Base-by-base conservation (phyloP, 1,284 basidiomycete species). In the Mycosarcoma mackinlayi region DNA sequence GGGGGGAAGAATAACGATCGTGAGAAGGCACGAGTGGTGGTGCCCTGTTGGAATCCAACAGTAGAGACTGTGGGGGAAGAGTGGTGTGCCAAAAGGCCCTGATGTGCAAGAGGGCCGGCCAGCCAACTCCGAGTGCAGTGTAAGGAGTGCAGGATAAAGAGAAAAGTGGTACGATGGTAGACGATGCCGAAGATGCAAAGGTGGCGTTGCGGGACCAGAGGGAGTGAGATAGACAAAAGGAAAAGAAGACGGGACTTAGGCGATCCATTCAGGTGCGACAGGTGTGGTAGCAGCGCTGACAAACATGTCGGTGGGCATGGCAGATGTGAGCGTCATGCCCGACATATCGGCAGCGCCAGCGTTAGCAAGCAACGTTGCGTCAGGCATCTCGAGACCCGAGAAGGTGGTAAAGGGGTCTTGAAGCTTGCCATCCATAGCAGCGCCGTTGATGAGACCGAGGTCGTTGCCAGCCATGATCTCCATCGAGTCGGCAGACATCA, bases 381-480 rank as follows among this genome's bases (percentile, higher is more conserved):
- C 61, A 10, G 56, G 56, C 56, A 64, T 56, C 39, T 60, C 61
- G 24, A 63, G 39, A 21, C 54, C 54, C 19, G 51, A 30, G 21
- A 66, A 49, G 50, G 40, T 52, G 21, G 23, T 42, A 42, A 71
- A 66, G 18, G 62, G 68, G 28, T 71, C 62, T 33, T 66, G 58
- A 6, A 66, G 68, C 59, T 71, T 71, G 58, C 51, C 58, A 35
- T 66, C 62, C 44, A 62, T 46, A 6, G 40, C 31, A 9, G 50
- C 49, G 7, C 59, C 68, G 52, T 65, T 62, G 58, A 71, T 66
- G 41, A 71, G 55, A 34, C 68, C 68, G 18, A 71, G 52, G 28
- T 71, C 62, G 68, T 71, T 71, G 59, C 58, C 58, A 31, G 58
- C 55, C 54, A 62, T 55, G 51, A 66, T 66, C 47, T 62, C 54